Base-by-base conservation (phyloP, 1,284 basidiomycete genomes). In the Sphaerobolus stellatus region DNA sequence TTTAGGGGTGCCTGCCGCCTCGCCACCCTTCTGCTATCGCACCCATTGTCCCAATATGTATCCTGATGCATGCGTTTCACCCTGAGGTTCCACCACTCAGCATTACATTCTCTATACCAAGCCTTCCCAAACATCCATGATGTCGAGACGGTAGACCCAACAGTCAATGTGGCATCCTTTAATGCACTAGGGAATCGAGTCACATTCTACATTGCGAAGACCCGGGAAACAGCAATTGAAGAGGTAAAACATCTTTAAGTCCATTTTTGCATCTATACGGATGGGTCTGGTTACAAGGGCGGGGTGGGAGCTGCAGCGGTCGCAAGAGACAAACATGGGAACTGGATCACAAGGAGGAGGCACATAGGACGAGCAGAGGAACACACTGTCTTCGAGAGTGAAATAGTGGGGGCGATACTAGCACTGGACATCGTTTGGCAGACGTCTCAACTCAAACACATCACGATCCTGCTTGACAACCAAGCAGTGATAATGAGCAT, bases 401-500 rank as follows among this genome's bases (percentile, higher is more conserved):
- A 65, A 49, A 18, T 61, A 7, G 53, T 59, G 2, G 58, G 62
- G 1, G 48, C 57, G 33, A 47, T 63, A 0, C 50, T 65, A 1
- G 59, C 47, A 4, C 29, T 54, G 0, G 43, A 61, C 24, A 27
- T 61, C 20, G 52, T 16, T 24, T 43, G n/a, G 24, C 22, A 5
- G 20, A 13, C 43, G 20, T 34, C 45, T 8, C 43, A 48, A 4
- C n/a, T 48, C 43, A 14, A 20, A 13, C 16, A 31, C 2, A 54
- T 50, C 13, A 52, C 36, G 8, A 29, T 59, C n/a, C 43, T 57
- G 34, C 50, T 63, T 18, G 64, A 66, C 56, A 64, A 63, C 52
- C 59, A 62, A 46, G 50, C 65, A 0, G 59, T 60, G 2, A 59
- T 66, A n/a, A n/a, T n/a, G n/a, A n/a, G n/a, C n/a, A n/a, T n/a